Conservation (phyloP, 129 eudicot species). For the Sambucus nigra region DNA sequence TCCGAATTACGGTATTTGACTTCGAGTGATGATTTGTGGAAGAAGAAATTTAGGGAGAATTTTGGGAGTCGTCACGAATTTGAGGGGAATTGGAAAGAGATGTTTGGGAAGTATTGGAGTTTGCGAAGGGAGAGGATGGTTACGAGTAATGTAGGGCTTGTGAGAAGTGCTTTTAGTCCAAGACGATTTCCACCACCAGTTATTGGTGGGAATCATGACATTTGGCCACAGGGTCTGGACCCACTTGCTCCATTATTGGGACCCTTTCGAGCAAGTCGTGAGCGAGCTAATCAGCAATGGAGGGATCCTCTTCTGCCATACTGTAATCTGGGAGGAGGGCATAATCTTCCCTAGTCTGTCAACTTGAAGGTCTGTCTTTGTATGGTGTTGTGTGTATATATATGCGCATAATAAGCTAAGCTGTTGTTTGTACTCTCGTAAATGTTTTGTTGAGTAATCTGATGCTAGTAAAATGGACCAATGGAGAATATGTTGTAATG, state of each 20-base stretch:
- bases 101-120: slow-evolving; percentile 42
- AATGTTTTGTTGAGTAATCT: neutral
- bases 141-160: slow-evolving; percentile 5
- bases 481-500: too few relatives aligned
- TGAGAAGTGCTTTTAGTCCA: slow-evolving; percentile 27
- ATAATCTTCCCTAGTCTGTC: neutral
- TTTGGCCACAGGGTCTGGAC: slow-evolving; percentile 5
- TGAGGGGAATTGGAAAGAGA: slow-evolving; percentile 37
- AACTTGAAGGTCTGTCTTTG: neutral
- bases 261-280: neutral
- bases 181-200: slow-evolving; percentile 9
- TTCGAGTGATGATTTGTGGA: slow-evolving; percentile 59
- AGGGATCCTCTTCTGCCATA: slow-evolving; percentile 22
- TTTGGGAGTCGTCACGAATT: slow-evolving; percentile 28
- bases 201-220: slow-evolving; percentile 47
- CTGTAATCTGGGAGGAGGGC: slow-evolving; percentile 45
- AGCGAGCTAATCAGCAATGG: neutral
- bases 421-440: neutral
- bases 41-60: slow-evolving; percentile 37
- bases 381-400: neutral
- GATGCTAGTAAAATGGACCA: neutral
- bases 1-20: slow-evolving; percentile 48
- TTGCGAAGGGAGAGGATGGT: slow-evolving; percentile 37
- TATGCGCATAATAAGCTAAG: neutral
- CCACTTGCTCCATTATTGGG: too few relatives aligned